Conservation (phyloP, 1,284 basidiomycete species). For the Cryptococcus wingfieldii region DNA sequence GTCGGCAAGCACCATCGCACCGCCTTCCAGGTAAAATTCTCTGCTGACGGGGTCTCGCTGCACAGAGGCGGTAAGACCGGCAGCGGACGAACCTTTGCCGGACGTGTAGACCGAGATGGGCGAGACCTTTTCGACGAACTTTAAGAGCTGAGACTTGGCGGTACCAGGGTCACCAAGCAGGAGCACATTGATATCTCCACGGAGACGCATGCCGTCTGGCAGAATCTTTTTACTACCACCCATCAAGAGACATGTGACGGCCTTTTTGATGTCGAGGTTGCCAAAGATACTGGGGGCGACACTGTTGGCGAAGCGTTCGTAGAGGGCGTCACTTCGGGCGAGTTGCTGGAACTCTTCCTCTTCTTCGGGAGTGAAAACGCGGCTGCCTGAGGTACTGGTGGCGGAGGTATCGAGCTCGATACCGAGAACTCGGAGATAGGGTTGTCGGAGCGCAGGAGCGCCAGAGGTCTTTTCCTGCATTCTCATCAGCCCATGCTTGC, state of each 20-base stretch:
- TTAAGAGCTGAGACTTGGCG: slow-evolving; percentile 93
- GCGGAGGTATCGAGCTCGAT: slow-evolving; percentile 71
- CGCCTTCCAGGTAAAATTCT: slow-evolving; percentile 98
- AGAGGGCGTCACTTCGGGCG: slow-evolving; percentile 83
- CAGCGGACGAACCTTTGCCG: slow-evolving; percentile 95
- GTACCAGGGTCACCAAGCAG: slow-evolving; percentile 96
- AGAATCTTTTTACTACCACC: slow-evolving; percentile 98
- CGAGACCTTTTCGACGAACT: slow-evolving; percentile 98
- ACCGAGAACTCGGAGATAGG: slow-evolving; percentile 90
- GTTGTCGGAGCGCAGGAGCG: slow-evolving; percentile 80
- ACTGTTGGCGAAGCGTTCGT: slow-evolving; percentile 88
- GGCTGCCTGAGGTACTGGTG: slow-evolving; percentile 60
- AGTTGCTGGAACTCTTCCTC: slow-evolving; percentile 91
- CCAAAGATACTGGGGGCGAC: slow-evolving; percentile 98
- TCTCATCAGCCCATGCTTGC: slow-evolving; percentile 14
- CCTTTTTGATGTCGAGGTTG: slow-evolving; percentile 95
- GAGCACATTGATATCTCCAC: slow-evolving; percentile 97
- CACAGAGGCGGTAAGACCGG: slow-evolving; percentile 95
- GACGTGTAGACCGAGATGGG: slow-evolving; percentile 98
- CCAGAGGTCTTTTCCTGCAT: slow-evolving; percentile 62
- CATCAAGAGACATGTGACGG: slow-evolving; percentile 89
- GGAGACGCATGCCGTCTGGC: slow-evolving; percentile 93
- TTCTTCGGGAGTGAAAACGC: slow-evolving; percentile 85
- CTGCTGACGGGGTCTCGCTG: slow-evolving; percentile 78
- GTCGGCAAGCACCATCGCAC: slow-evolving; percentile 98